Base-by-base conservation (phyloP, 768 basidiomycete species). In the Podaxis sp. region DNA sequence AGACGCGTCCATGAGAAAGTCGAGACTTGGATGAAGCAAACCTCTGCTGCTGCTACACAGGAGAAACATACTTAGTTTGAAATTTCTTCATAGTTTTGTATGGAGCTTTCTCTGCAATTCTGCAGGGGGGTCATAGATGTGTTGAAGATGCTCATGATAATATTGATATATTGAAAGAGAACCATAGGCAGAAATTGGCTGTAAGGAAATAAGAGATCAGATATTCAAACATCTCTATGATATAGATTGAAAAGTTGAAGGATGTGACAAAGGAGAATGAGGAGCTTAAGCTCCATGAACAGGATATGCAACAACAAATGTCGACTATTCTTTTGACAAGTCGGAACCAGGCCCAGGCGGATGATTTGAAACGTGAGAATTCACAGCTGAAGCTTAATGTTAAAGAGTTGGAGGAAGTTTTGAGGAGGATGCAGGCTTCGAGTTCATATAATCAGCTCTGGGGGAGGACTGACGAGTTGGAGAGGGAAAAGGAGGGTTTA, bases 181-280 rank as follows among this genome's bases (percentile, higher is more conserved):
- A 24, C 24, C 24, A 2, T 24, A 74, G 79, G 70, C 69, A 69
- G 59, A 71, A 67, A 27, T 66, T 71, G 6, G 71, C 78, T 61
- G 67, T 67, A 66, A 22, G 57, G 65, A 29, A 66, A 71, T 1
- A 76, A 72, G 58, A 69, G 70, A 46, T 69, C 72, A 22, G 75
- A 79, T 59, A 57, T 78, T 63, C 72, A 72, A 55, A 70, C 79
- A 12, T 63, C 79, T 25, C 25, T 25, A 25, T 25, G 25, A 4
- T 25, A 25, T 25, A 25, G 25, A 25, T 25, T 25, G 25, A 25
- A 25, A 25, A 25, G 36, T 70, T 79, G 63, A 65, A 67, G 19
- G 77, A 79, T 57, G 72, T 77, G 19, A 78, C 79, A 7, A 70
- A 71, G 56, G 78, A 80, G 68, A 80, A 80, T 57, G 76, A 80